Evolutionary conservation across 1,284 basidiomycete genomes (phyloP).

Genomic region (Agroathelia rolfsii): DNA sequence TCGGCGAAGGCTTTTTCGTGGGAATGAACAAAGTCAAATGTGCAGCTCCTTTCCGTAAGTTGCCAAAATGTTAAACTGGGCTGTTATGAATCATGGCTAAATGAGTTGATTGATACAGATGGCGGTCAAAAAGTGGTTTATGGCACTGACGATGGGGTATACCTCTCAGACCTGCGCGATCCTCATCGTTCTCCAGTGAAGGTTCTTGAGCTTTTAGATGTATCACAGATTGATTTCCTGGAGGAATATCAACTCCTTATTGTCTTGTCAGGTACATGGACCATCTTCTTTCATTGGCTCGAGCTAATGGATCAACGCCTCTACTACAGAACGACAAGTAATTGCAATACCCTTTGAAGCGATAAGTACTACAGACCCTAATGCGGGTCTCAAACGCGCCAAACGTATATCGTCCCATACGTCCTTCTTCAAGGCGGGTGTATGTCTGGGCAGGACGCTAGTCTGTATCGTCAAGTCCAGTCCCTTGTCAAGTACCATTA

Average conservation of each 20-base stretch:
- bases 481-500: slow-evolving; percentile 93
- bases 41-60: slow-evolving; percentile 88
- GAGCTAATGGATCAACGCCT: slow-evolving; percentile 3
- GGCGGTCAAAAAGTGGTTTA: slow-evolving; percentile 86
- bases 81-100: slow-evolving; percentile 9
- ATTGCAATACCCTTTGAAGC: slow-evolving; percentile 95
- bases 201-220: slow-evolving; percentile 83
- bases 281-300: slow-evolving; percentile 2
- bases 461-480: slow-evolving; percentile 97
- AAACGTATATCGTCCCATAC: slow-evolving; percentile 96
- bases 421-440: slow-evolving; percentile 95
- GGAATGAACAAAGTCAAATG: slow-evolving; percentile 85
- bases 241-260: slow-evolving; percentile 95
- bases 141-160: slow-evolving; percentile 95
- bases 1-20: slow-evolving; percentile 85
- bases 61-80: slow-evolving; percentile 2
- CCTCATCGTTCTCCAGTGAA: slow-evolving; percentile 77
- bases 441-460: slow-evolving; percentile 88
- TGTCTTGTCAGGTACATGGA: slow-evolving; percentile 83
- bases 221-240: slow-evolving; percentile 92
- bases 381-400: slow-evolving; percentile 85
- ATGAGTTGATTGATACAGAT: slow-evolving; percentile 33
- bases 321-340: slow-evolving; percentile 73
- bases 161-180: slow-evolving; percentile 81
- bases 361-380: slow-evolving; percentile 83